Conservation (phyloP, 306 rosid genomes). For the Elaeagnus macrophylla region DNA sequence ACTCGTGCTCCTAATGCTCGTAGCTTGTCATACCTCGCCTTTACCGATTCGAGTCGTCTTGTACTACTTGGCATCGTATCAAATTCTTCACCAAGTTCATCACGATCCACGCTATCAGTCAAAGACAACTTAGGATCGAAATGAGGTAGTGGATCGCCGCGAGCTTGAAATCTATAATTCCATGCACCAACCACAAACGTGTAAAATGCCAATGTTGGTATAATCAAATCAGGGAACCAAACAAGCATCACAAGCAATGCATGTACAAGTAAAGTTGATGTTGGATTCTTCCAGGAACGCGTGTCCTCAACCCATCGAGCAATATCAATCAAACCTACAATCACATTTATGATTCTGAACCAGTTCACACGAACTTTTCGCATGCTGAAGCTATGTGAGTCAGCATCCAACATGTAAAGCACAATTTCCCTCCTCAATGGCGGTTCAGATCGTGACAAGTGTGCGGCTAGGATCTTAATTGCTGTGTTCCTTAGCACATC, state of each 20-base stretch:
- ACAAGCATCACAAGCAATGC: conserved; percentile 54
- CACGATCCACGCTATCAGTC: conserved; percentile 43
- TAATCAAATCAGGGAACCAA: conserved; percentile 80
- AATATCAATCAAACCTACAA: conserved; percentile 41
- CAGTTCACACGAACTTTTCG: conserved; percentile 72
- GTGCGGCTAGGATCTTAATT: conserved; percentile 49
- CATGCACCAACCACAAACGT: conserved; percentile 53
- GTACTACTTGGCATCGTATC: conserved; percentile 44
- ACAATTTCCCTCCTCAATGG: conserved; percentile 58
- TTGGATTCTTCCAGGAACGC: conserved; percentile 76
- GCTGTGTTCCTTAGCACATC: conserved; percentile 53
- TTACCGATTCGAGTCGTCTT: conserved; percentile 26
- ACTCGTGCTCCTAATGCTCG: conserved; percentile 65
- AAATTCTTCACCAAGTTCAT: conserved; percentile 79
- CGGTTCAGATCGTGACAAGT: conserved; percentile 68
- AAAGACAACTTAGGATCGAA: conserved; percentile 58
- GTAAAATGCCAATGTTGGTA: conserved; percentile 54
- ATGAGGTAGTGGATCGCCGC: conserved; percentile 44
- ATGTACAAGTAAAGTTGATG: conserved; percentile 61
- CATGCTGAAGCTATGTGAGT: conserved; percentile 62
- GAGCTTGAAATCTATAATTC: conserved; percentile 59
- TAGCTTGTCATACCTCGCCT: conserved; percentile 57
- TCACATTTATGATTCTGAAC: conserved; percentile 51
- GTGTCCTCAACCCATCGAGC: conserved; percentile 62
- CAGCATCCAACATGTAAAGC: conserved; percentile 63